phyloP scores from a whole-genome alignment of 805 yeast genomes.

The Huiozyma sinensis region DNA sequence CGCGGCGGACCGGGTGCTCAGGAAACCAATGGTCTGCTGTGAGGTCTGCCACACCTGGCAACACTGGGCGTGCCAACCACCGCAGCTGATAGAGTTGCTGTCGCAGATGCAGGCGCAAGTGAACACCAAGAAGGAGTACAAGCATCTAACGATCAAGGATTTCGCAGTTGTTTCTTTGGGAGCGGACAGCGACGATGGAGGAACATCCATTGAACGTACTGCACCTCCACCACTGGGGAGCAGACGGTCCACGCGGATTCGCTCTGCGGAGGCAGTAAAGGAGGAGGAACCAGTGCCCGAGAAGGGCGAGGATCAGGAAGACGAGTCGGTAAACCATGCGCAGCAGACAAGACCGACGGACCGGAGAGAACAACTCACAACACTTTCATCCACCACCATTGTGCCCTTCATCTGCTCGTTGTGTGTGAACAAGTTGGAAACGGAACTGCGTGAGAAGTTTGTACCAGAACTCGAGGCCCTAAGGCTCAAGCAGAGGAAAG shows the following conservation, averaged over 20 bases:
- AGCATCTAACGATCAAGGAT: conserved; percentile 6
- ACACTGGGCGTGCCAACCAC: conserved; percentile 24
- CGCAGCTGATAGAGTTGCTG: not conserved
- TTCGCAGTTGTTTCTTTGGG: conserved; percentile 16
- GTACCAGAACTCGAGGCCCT: conserved; percentile 15
- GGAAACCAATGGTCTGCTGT: conserved; percentile 23
- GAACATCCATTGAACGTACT: no score
- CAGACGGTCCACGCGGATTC: conserved; percentile 1
- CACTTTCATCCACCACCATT: conserved; percentile 7
- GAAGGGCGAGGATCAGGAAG: not conserved
- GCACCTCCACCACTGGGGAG: not conserved
- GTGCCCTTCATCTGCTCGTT: conserved; percentile 18
- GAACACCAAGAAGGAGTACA: not conserved
- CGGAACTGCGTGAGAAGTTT: conserved; percentile 15
- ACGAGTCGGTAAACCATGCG: not conserved
- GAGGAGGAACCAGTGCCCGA: not conserved
- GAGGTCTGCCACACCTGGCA: conserved; percentile 27
- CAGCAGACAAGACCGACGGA: conserved; percentile 16
- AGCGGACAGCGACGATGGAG: not conserved
- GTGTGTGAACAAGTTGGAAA: conserved; percentile 18
- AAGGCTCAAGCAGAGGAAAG: conserved; percentile 17
- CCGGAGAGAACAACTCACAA: conserved; percentile 8
- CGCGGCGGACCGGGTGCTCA: conserved; percentile 5
- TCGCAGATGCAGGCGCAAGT: not conserved
- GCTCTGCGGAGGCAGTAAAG: not conserved